Percentiles rank a stretch among this genome's conserved stretches.
These are phyloP conservation scores for Aureobasidium vineae DNA, from an alignment of 2,329 filamentous ascomycete species.

Conservation along the genomic window DNA sequence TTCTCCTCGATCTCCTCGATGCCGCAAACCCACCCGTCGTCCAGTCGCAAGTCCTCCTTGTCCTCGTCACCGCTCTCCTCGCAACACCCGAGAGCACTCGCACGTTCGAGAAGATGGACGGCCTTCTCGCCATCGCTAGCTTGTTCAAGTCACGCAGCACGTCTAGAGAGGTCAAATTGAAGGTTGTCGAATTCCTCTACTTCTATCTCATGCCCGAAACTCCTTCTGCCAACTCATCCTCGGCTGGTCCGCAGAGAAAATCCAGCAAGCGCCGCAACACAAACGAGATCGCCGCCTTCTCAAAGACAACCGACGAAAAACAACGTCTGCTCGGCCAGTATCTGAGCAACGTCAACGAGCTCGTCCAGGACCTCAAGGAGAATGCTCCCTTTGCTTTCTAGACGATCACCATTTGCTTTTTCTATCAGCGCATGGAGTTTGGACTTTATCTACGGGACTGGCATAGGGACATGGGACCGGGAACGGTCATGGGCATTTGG, in stretches of 20 bases:
- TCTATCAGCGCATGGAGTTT: constrained; percentile 11
- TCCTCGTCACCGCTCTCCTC: constrained; percentile 84
- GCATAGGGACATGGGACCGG: not conserved
- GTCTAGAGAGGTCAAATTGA: constrained; percentile 84
- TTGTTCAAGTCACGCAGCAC: constrained; percentile 89
- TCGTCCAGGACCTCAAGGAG: constrained; percentile 76
- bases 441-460: constrained; percentile 2
- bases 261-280: constrained; percentile 31
- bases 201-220: constrained; percentile 98
- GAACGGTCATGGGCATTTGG: not conserved
- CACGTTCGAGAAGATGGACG: constrained; percentile 88
- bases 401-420: not conserved
- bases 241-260: constrained; percentile 32
- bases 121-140: constrained; percentile 84
- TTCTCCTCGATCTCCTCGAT: constrained; percentile 91
- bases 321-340: constrained; percentile 73
- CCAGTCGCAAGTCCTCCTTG: constrained; percentile 84
- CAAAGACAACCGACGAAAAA: constrained; percentile 75
- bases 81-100: constrained; percentile 85
- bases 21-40: constrained; percentile 86
- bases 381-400: constrained; percentile 64
- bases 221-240: constrained; percentile 39
- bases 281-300: constrained; percentile 35
- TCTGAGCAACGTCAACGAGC: constrained; percentile 76
- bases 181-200: constrained; percentile 95